A percentile compares a stretch with the other conserved stretches of the same genome.
Conservation (phyloP, 768 basidiomycete genomes). For the Cubamyces lactineus region DNA sequence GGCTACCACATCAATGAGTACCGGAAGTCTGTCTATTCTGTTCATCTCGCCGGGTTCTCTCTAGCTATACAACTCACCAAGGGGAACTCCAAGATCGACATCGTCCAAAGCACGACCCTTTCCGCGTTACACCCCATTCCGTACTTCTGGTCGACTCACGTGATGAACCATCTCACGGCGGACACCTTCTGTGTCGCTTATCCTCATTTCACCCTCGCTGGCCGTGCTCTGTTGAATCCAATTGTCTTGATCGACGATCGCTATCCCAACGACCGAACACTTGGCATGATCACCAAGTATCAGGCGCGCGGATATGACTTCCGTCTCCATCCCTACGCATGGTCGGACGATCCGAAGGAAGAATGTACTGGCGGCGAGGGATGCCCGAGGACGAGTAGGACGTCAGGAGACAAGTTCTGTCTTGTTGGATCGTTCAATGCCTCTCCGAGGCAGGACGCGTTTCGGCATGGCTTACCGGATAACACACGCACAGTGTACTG, state of each 20-base stretch:
- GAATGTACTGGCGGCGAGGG: no score
- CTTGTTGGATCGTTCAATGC: no score
- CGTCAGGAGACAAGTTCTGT: no score
- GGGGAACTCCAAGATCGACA: background rate
- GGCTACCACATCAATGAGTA: no score
- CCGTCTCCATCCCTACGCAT: background rate
- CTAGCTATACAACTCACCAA: background rate
- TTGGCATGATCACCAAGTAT: background rate
- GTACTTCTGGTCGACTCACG: background rate
- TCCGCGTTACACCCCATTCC: background rate
- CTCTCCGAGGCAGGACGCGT: no score
- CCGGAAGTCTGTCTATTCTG: no score
- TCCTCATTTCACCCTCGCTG: background rate
- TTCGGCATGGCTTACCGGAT: no score
- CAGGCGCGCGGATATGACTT: background rate
- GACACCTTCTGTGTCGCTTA: background rate
- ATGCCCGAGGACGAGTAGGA: no score
- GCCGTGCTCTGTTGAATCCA: background rate
- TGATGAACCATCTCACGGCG: background rate
- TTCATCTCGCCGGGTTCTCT: background rate
- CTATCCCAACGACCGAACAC: background rate
- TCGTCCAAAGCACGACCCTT: background rate
- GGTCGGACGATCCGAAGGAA: no score
- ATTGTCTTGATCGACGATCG: background rate
- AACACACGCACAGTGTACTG: no score